phyloP scores from a whole-genome alignment of 805 yeast genomes.

The Pichia exigua region DNA sequence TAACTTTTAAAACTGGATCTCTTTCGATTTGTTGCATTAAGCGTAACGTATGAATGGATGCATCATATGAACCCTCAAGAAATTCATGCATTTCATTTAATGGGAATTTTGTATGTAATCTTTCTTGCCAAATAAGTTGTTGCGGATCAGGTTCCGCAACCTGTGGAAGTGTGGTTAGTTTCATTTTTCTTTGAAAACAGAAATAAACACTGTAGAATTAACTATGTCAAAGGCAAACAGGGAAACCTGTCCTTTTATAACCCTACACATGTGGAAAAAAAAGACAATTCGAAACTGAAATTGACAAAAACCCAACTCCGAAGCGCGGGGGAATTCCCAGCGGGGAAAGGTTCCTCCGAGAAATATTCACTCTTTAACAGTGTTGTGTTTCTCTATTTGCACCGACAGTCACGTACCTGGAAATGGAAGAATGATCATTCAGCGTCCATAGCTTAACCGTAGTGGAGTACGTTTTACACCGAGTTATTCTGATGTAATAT shows the following conservation, averaged over 20 bases:
- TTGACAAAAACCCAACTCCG: not conserved
- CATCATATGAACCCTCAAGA: slow-evolving; percentile 42
- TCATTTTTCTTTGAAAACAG: slow-evolving; percentile 20
- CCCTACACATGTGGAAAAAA: too few relatives aligned
- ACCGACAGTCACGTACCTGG: not conserved
- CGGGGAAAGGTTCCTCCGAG: not conserved
- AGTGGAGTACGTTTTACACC: too few relatives aligned
- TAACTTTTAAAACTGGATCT: slow-evolving; percentile 57
- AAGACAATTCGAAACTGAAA: not conserved
- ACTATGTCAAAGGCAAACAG: not conserved
- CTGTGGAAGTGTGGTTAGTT: slow-evolving; percentile 24
- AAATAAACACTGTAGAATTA: not conserved
- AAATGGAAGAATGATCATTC: too few relatives aligned
- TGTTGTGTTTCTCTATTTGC: not conserved
- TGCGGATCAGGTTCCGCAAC: slow-evolving; percentile 29
- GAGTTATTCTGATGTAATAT: too few relatives aligned
- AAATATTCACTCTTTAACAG: not conserved
- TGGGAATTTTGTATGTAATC: slow-evolving; percentile 36
- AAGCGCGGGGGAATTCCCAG: not conserved
- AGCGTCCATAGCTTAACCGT: too few relatives aligned
- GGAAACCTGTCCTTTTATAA: not conserved
- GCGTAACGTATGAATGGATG: slow-evolving; percentile 38
- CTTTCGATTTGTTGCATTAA: slow-evolving; percentile 53
- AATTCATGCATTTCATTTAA: slow-evolving; percentile 45
- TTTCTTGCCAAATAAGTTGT: slow-evolving; percentile 35